Conservation (phyloP, 345 rosid genomes). For the Anastatica hierochuntica region DNA sequence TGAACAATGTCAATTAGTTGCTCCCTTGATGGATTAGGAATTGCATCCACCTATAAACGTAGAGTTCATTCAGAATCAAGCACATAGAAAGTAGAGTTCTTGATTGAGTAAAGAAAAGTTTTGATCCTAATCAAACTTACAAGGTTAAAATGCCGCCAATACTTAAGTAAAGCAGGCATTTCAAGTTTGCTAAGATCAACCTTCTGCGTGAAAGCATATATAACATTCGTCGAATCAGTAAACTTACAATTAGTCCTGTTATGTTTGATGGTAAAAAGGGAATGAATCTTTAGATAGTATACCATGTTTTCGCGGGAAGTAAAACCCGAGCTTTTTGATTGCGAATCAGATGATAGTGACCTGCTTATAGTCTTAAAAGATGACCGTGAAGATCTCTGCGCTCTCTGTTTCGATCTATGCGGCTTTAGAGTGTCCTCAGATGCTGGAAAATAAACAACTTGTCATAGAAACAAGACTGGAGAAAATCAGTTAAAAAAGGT, state of each 20-base stretch:
- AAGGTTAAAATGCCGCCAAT: conserved; percentile 91
- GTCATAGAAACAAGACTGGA: conserved; percentile 17
- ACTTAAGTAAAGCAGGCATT: conserved; percentile 79
- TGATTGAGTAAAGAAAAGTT: too few relatives aligned
- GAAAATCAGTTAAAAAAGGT: conserved; percentile 3
- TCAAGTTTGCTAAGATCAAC: conserved; percentile 89
- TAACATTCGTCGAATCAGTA: neutral
- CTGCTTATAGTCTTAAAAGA: conserved; percentile 58
- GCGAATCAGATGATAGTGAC: conserved; percentile 57
- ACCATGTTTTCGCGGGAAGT: conserved; percentile 55
- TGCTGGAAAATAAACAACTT: conserved; percentile 28
- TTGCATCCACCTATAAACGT: conserved; percentile 62
- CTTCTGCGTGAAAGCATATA: conserved; percentile 33
- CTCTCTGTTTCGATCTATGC: conserved; percentile 45
- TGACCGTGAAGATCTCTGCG: conserved; percentile 47
- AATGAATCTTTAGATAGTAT: too few relatives aligned
- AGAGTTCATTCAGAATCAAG: neutral
- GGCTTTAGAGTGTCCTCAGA: conserved; percentile 51
- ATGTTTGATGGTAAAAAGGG: too few relatives aligned
- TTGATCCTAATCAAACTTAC: conserved; percentile 41
- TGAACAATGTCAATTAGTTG: conserved; percentile 74
- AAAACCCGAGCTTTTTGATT: conserved; percentile 51
- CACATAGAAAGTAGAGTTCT: neutral
- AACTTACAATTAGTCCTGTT: neutral
- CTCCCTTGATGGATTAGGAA: conserved; percentile 87